Conservation (phyloP, 768 basidiomycete genomes). For the Boletus speciosus region DNA sequence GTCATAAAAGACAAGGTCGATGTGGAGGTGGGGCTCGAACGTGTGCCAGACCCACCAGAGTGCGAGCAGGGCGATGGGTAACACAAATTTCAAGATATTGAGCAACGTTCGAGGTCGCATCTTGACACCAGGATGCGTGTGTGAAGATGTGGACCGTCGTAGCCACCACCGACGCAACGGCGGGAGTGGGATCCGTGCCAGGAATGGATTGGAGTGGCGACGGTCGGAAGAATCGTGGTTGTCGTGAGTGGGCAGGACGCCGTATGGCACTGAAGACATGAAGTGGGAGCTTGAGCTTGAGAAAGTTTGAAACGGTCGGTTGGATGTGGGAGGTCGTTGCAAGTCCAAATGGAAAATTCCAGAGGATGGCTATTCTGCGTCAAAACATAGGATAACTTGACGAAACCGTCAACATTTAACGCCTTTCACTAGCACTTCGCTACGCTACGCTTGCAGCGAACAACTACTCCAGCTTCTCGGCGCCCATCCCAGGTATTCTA, state of each 20-base stretch:
- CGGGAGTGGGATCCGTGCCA: not conserved
- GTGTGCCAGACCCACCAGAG: conserved; percentile 43
- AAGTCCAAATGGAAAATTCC: not conserved
- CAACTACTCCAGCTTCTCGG: no score
- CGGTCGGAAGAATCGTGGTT: conserved; percentile 1
- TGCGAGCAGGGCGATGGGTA: conserved; percentile 32
- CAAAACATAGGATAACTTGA: no score
- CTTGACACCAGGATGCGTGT: not conserved
- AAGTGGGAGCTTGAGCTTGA: not conserved
- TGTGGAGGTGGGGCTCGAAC: conserved; percentile 67
- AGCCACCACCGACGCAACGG: conserved; percentile 10
- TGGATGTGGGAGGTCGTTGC: not conserved
- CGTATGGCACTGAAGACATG: conserved; percentile 13
- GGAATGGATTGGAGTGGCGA: not conserved
- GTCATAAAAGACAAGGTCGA: conserved; percentile 79
- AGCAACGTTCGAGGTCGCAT: conserved; percentile 34
- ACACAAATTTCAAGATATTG: conserved; percentile 40
- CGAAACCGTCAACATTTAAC: no score
- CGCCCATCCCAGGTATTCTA: no score
- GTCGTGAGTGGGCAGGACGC: conserved; percentile 11
- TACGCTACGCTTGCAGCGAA: no score
- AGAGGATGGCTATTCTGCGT: no score
- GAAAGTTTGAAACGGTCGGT: not conserved
- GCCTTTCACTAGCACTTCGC: no score
- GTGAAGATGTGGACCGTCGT: not conserved